Percentiles rank a stretch among this genome's conserved stretches.
Evolutionary conservation across 352 stramenopile species (phyloP).

Genomic region (Pythium grandisporangium): DNA sequence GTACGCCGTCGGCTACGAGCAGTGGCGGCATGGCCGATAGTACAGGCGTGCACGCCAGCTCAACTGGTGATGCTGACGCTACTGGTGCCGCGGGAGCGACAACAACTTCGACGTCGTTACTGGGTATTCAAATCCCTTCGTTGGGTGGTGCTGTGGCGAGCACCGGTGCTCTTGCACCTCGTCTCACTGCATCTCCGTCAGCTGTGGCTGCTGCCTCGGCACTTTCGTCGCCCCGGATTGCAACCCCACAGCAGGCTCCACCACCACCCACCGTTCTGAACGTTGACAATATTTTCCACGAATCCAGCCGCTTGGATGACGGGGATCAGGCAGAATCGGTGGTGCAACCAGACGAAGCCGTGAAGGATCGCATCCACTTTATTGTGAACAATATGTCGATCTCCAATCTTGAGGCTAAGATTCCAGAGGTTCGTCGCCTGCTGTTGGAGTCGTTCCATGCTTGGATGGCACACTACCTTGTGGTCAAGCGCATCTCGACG

Average conservation of each 20-base stretch:
- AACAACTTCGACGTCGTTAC: slow-evolving; percentile 8
- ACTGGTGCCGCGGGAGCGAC: slow-evolving; percentile 6
- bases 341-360: slow-evolving; percentile 61
- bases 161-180: slow-evolving; percentile 2
- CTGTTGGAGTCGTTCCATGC: slow-evolving; percentile 90
- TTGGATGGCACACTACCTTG: slow-evolving; percentile 99
- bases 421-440: slow-evolving; percentile 93
- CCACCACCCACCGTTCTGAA: slow-evolving; percentile 43
- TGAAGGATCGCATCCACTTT: slow-evolving; percentile 98
- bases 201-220: no score
- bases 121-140: background rate
- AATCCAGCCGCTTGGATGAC: slow-evolving; percentile 52
- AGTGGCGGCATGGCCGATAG: no score
- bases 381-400: slow-evolving; percentile 99
- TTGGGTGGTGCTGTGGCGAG: background rate
- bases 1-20: background rate
- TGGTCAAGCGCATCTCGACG: slow-evolving; percentile 98
- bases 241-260: slow-evolving; percentile 26
- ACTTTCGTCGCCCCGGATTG: slow-evolving; percentile 26
- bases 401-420: slow-evolving; percentile 96
- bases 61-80: slow-evolving; percentile 10
- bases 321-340: slow-evolving; percentile 47
- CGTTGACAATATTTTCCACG: slow-evolving; percentile 82
- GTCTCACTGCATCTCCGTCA: no score
- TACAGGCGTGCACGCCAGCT: no score